Base-by-base conservation (phyloP, 495 filamentous ascomycete genomes). In the Hypoxylon rickii region DNA sequence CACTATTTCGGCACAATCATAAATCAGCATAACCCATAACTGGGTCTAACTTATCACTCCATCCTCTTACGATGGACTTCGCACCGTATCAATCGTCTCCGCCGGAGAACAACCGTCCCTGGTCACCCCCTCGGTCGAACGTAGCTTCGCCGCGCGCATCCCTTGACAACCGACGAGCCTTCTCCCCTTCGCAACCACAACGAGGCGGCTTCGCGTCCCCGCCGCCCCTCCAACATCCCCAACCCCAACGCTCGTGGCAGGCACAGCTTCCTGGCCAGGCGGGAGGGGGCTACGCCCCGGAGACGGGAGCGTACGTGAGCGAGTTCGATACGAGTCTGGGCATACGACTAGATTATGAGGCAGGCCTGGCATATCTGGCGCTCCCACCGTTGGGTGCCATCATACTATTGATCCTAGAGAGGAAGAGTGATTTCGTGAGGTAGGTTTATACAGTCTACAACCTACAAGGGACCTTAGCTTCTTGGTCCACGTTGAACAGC, bases 381-480 rank as follows among this genome's bases (percentile, higher is more conserved):
- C 72, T 95, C 15, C 94, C 94, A 64, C 94, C 94, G 12, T 85
- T 92, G 0, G 94, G 93, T 20, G 89, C 85, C 20, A 89, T 96
- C 8, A 72, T 96, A 58, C 70, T 98, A 66, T 69, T 98, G 55
- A 79, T 97, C 58, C 58, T 91, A 52, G 94, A 98, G 79, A 83
- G 90, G 63, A 93, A 94, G 80, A 96, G 91, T 63, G 94, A 97
- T 73, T 98, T 96, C 69, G 94, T 98, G 31, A 78, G 94, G 90
- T 96, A 70, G 40, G 85, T 82, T 43, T 34, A 34, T 34, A 3
- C n/a, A n/a, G n/a, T n/a, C n/a, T n/a, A n/a, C n/a, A n/a, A n/a
- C n/a, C 24, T 29, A 5, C 24, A 10, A 29, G 10, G 5, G 4
- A 29, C 5, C 4, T 48, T 19, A 15, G 18, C n/a, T 40, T 17